Base-by-base conservation (phyloP, 2,329 filamentous ascomycete genomes). In the Graphilbum fragrans region DNA sequence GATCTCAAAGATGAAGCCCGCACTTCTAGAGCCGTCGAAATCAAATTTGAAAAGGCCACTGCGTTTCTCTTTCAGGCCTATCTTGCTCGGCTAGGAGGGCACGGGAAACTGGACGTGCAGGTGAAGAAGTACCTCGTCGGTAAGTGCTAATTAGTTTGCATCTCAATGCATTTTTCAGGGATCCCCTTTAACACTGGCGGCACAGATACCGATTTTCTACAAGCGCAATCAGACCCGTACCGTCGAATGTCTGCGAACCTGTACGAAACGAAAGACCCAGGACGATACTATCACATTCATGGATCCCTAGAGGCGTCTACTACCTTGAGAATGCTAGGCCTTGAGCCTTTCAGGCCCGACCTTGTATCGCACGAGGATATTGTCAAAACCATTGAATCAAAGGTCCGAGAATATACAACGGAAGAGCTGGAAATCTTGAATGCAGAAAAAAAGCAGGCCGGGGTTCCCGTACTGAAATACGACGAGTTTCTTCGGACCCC, bases 211-310 rank as follows among this genome's bases (percentile, higher is more conserved):
- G 82, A 86, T 57, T 59, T 86, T 19, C 62, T 83, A 5, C 63
- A 72, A 46, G 82, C 82, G 1, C 82, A 86, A 54, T 83, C 81
- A 2, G 74, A 77, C 46, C 63, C 74, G 7, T 86, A 86, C 33
- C 45, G 48, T 6, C 48, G 47, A 17, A 44, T 49, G 41, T 44
- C 45, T 7, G 45, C 48, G 22, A 47, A 47, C 33, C 35, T 52
- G n/a, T 50, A 50, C 43, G 37, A 42, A 27, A 50, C 48, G 9
- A 38, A 41, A 11, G 33, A 39, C 14, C 40, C 42, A 1, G 23
- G 31, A 16, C 70, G 65, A 63, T 74, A 69, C 49, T 86, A 82
- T 53, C 66, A 66, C 11, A 55, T 74, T 1, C 67, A 73, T 41
- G 69, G 69, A 5, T 70, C 64, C 1, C 55, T 73, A 35, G 52